These are phyloP conservation scores for Mucor circinelloides DNA, from an alignment of 371 early-diverging fungal genomes.

Conservation along the genomic window DNA sequence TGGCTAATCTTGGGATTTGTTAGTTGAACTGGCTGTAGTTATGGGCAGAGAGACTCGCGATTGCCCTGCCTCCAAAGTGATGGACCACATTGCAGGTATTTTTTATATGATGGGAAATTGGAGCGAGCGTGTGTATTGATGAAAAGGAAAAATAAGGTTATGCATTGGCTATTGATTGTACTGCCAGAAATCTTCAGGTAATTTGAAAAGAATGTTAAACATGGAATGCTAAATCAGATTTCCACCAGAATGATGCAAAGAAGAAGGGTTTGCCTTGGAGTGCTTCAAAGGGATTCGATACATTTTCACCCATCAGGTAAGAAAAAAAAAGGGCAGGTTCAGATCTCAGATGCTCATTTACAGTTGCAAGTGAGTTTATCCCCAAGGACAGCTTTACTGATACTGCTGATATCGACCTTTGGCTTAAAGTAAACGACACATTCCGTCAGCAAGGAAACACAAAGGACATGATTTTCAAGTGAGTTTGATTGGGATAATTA, in stretches of 20 bases:
- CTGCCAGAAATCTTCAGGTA: slow-evolving; percentile 87
- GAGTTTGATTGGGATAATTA: slow-evolving; percentile 12
- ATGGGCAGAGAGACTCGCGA: slow-evolving; percentile 86
- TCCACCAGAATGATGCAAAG: slow-evolving; percentile 72
- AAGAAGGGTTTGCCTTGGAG: slow-evolving; percentile 89
- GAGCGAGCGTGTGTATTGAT: background rate
- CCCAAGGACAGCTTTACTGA: slow-evolving; percentile 72
- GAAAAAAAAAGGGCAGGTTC: background rate
- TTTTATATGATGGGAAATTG: background rate
- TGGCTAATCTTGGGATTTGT: background rate
- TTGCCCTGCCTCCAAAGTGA: slow-evolving; percentile 66
- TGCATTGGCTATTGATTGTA: slow-evolving; percentile 90
- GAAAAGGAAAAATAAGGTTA: slow-evolving; percentile 61
- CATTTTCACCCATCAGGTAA: slow-evolving; percentile 89
- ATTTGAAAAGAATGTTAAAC: background rate
- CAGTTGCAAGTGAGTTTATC: slow-evolving; percentile 71
- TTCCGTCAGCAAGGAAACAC: slow-evolving; percentile 85
- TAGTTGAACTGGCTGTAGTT: slow-evolving; percentile 92
- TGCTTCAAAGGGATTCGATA: slow-evolving; percentile 94
- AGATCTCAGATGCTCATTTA: background rate
- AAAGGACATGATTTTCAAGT: slow-evolving; percentile 91
- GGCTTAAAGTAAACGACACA: slow-evolving; percentile 83
- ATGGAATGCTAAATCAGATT: background rate
- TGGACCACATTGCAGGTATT: slow-evolving; percentile 66
- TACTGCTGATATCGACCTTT: slow-evolving; percentile 74